These are phyloP conservation scores for Thielaviopsis ethacetica DNA, from an alignment of 2,329 filamentous ascomycete genomes.

Conservation along the genomic window DNA sequence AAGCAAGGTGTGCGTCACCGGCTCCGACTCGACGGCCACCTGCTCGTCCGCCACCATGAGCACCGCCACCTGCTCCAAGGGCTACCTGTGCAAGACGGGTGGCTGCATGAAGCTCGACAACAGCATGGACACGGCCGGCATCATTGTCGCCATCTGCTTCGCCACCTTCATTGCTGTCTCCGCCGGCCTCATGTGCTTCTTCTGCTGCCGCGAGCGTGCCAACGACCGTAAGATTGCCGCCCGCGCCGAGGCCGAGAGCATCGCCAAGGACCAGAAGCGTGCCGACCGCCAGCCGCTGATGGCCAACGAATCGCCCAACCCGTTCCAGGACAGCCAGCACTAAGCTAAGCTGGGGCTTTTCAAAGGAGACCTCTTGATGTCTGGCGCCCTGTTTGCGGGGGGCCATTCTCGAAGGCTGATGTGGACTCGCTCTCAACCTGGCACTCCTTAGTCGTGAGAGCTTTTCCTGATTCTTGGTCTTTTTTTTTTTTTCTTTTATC, in stretches of 20 bases:
- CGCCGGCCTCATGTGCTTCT: constrained; percentile 28
- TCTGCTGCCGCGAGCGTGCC: constrained; percentile 34
- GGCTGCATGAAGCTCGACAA: constrained; percentile 26
- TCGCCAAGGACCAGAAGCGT: constrained; percentile 29
- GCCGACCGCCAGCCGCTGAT: constrained; percentile 23
- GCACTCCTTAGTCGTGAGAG: not conserved
- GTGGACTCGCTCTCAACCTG: too few relatives aligned
- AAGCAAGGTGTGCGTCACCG: constrained; percentile 20
- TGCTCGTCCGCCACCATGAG: constrained; percentile 24
- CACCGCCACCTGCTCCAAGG: constrained; percentile 25
- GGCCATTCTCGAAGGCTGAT: too few relatives aligned
- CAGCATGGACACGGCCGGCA: constrained; percentile 25
- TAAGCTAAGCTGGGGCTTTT: constrained; percentile 6
- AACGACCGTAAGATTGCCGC: constrained; percentile 26
- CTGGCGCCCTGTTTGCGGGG: not conserved
- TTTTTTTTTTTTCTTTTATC: not conserved
- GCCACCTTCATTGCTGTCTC: constrained; percentile 23
- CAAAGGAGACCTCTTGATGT: constrained; percentile 8
- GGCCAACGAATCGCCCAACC: constrained; percentile 17
- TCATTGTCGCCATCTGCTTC: constrained; percentile 33
- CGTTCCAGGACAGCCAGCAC: constrained; percentile 23
- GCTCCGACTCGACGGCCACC: constrained; percentile 19
- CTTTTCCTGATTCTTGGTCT: not conserved
- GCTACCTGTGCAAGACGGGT: constrained; percentile 30
- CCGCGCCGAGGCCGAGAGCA: constrained; percentile 32